A percentile compares a stretch with the other conserved stretches of the same genome.
Conservation (phyloP, 768 basidiomycete species). For the Harrya chromipes region DNA sequence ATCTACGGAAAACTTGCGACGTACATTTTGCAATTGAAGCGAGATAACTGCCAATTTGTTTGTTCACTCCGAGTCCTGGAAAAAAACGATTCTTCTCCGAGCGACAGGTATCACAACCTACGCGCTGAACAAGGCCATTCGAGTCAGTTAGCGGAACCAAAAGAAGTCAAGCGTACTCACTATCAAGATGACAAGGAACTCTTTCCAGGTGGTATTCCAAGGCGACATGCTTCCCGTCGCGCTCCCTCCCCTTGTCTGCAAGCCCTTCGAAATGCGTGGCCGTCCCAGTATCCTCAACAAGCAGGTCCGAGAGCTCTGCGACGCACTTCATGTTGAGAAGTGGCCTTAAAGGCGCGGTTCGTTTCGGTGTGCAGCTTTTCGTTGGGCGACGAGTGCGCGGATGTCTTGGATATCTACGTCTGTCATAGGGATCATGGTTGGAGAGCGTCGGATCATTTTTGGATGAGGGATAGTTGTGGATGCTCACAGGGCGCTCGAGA, state of each 20-base stretch:
- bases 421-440: conserved; percentile 73
- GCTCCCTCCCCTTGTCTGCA: conserved; percentile 23
- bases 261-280: conserved; percentile 16
- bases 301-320: conserved; percentile 30
- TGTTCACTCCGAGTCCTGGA: no score
- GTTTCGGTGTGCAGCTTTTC: conserved; percentile 43
- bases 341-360: conserved; percentile 39
- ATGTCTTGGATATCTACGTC: conserved; percentile 80
- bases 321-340: conserved; percentile 45
- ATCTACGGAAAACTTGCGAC: no score
- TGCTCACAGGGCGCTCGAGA: no score
- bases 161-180: no score
- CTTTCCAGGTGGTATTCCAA: conserved; percentile 28
- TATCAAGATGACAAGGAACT: conserved; percentile 11
- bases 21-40: no score
- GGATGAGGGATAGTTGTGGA: no score
- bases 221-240: conserved; percentile 25
- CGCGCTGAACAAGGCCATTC: no score
- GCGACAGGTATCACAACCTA: no score
- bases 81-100: no score
- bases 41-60: no score
- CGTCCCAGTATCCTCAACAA: conserved; percentile 5
- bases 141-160: no score
- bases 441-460: conserved; percentile 70
- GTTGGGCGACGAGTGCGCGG: conserved; percentile 54